These are phyloP conservation scores for Aureobasidium leucospermi DNA, from an alignment of 2,329 filamentous ascomycete genomes.

Conservation along the genomic window DNA sequence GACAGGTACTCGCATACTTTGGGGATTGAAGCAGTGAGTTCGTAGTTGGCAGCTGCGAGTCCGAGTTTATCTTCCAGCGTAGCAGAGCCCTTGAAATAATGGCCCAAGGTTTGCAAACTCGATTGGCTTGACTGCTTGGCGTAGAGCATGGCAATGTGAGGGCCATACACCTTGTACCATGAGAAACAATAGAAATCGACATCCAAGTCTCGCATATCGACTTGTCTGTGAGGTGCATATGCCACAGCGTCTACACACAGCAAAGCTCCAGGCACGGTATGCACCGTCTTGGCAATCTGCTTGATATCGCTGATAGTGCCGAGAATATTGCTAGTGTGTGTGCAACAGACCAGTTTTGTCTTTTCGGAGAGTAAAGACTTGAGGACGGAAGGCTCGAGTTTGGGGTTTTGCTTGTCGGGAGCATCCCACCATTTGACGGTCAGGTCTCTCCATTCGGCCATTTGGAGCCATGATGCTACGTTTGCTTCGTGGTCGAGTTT, in stretches of 20 bases:
- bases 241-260: slow-evolving; percentile 70
- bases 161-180: slow-evolving; percentile 78
- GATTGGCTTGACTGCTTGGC: slow-evolving; percentile 51
- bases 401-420: slow-evolving; percentile 44
- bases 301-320: slow-evolving; percentile 61
- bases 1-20: slow-evolving; percentile 49
- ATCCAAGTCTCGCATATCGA: slow-evolving; percentile 61
- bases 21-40: slow-evolving; percentile 58
- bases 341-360: slow-evolving; percentile 65
- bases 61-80: slow-evolving; percentile 61
- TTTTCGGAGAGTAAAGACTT: slow-evolving; percentile 51
- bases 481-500: slow-evolving; percentile 73
- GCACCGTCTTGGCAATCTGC: slow-evolving; percentile 48
- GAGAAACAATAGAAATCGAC: slow-evolving; percentile 73
- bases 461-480: slow-evolving; percentile 63
- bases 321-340: slow-evolving; percentile 66
- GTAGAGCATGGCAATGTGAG: slow-evolving; percentile 66
- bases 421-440: slow-evolving; percentile 61
- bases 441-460: slow-evolving; percentile 55
- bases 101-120: slow-evolving; percentile 50
- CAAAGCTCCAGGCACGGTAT: slow-evolving; percentile 47
- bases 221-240: slow-evolving; percentile 62
- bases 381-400: slow-evolving; percentile 52
- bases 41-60: slow-evolving; percentile 63
- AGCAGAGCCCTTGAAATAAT: slow-evolving; percentile 57